phyloP scores from a whole-genome alignment of 495 filamentous ascomycete genomes.

The Aspergillus kassunensis region DNA sequence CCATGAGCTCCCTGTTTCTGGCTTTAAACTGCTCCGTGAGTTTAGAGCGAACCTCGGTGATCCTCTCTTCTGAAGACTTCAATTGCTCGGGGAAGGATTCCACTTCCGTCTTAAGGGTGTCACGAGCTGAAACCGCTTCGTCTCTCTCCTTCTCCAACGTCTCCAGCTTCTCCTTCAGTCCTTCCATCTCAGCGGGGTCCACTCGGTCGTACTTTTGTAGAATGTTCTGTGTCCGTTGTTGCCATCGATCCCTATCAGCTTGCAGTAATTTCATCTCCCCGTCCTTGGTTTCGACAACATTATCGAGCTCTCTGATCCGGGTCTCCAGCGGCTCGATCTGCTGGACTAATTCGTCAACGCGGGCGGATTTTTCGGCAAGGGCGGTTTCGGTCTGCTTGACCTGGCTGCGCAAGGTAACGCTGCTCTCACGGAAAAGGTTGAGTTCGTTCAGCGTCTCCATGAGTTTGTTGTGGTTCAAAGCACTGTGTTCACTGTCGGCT shows the following conservation, averaged over 20 bases:
- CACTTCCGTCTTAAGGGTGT: conserved; percentile 52
- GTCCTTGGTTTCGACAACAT: conserved; percentile 70
- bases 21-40: conserved; percentile 61
- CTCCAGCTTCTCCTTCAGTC: conserved; percentile 66
- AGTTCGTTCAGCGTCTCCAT: conserved; percentile 92
- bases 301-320: conserved; percentile 74
- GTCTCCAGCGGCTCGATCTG: conserved; percentile 80
- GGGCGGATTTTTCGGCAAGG: conserved; percentile 67
- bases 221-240: conserved; percentile 89
- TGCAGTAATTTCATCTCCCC: conserved; percentile 82
- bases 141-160: conserved; percentile 69
- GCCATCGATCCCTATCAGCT: conserved; percentile 85
- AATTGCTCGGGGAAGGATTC: conserved; percentile 49
- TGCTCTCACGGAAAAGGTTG: conserved; percentile 92
- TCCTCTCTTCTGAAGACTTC: conserved; percentile 45
- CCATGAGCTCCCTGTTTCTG: conserved; percentile 47
- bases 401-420: conserved; percentile 79
- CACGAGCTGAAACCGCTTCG: conserved; percentile 53
- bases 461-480: conserved; percentile 76
- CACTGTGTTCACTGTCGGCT: conserved; percentile 63
- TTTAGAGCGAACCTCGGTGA: conserved; percentile 44
- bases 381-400: conserved; percentile 71
- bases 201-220: conserved; percentile 93
- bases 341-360: conserved; percentile 66
- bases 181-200: conserved; percentile 87